Conservation (phyloP, 148 eudicot genomes). For the Talinum fruticosum region DNA sequence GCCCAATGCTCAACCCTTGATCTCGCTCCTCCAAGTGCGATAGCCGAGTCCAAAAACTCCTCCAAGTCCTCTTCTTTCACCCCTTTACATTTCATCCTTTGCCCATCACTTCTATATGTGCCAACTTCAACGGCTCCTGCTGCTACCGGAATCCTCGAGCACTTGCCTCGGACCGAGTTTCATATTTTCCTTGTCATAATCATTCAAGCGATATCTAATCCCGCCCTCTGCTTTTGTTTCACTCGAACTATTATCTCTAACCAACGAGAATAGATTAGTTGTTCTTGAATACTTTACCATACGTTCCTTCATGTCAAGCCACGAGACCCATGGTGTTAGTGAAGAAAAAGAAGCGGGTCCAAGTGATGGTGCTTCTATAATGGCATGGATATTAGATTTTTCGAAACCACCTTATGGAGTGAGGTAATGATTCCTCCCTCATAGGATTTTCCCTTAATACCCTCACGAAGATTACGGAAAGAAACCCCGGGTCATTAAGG, state of each 20-base stretch:
- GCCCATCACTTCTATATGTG: conserved; percentile 83
- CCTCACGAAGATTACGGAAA: conserved; percentile 51
- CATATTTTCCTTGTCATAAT: conserved; percentile 54
- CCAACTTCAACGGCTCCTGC: conserved; percentile 95
- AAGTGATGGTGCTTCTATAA: conserved; percentile 53
- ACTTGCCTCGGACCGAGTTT: conserved; percentile 53
- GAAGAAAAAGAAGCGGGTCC: conserved; percentile 57
- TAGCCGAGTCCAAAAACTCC: conserved; percentile 65
- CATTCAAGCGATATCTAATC: conserved; percentile 43
- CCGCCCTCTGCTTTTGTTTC: conserved; percentile 49
- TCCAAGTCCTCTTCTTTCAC: conserved; percentile 53
- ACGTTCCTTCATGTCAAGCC: conserved; percentile 60
- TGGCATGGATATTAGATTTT: conserved; percentile 39
- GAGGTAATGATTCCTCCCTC: conserved; percentile 85
- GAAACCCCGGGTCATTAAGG: conserved; percentile 67
- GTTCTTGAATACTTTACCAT: conserved; percentile 67
- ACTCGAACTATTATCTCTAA: conserved; percentile 60
- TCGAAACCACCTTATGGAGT: conserved; percentile 66
- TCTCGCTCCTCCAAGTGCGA: conserved; percentile 53
- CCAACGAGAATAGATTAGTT: conserved; percentile 51
- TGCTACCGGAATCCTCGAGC: conserved; percentile 56
- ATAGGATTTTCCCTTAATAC: conserved; percentile 44
- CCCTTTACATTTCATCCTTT: conserved; percentile 57
- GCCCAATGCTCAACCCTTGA: conserved; percentile 59
- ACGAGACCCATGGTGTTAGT: conserved; percentile 76